Evolutionary conservation across 2,329 filamentous ascomycete species (phyloP).

Genomic region (Rhytidhysteron rufulum): DNA sequence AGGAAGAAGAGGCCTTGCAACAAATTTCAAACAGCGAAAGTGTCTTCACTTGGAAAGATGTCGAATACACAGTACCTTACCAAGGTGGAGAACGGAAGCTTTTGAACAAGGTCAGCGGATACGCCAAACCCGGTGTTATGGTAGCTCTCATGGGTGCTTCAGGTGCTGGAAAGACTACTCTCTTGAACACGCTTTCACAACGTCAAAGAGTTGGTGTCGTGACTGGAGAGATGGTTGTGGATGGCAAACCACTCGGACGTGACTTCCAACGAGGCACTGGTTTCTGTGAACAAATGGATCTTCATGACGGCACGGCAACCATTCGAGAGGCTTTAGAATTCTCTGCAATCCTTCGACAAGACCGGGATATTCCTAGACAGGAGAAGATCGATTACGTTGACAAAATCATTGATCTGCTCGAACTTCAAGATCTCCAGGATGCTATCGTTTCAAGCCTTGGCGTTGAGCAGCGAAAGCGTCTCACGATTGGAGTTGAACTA

Average conservation of each 20-base stretch:
- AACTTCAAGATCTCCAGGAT: slow-evolving; percentile 63
- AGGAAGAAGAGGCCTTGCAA: slow-evolving; percentile 29
- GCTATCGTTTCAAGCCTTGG: slow-evolving; percentile 62
- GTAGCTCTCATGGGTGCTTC: slow-evolving; percentile 78
- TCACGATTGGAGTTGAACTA: slow-evolving; percentile 71
- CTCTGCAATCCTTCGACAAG: slow-evolving; percentile 62
- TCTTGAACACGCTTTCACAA: slow-evolving; percentile 74
- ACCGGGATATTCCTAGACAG: slow-evolving; percentile 48
- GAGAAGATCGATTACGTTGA: slow-evolving; percentile 67
- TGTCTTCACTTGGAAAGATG: slow-evolving; percentile 35
- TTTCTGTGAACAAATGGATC: slow-evolving; percentile 69
- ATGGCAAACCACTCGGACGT: slow-evolving; percentile 57
- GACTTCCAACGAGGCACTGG: slow-evolving; percentile 68
- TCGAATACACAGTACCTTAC: slow-evolving; percentile 69
- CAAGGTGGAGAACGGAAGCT: slow-evolving; percentile 60
- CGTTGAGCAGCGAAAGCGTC: slow-evolving; percentile 67
- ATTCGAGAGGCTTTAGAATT: slow-evolving; percentile 67
- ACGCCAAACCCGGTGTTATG: slow-evolving; percentile 75
- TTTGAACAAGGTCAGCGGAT: slow-evolving; percentile 68
- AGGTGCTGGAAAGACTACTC: slow-evolving; percentile 77
- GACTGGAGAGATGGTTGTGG: slow-evolving; percentile 67
- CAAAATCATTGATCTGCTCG: slow-evolving; percentile 62
- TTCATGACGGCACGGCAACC: slow-evolving; percentile 65
- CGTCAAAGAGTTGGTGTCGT: slow-evolving; percentile 64
- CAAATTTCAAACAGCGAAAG: slow-evolving; percentile 36